Evolutionary conservation across 768 basidiomycete species (phyloP).

Genomic region (Dentipellis sp.): DNA sequence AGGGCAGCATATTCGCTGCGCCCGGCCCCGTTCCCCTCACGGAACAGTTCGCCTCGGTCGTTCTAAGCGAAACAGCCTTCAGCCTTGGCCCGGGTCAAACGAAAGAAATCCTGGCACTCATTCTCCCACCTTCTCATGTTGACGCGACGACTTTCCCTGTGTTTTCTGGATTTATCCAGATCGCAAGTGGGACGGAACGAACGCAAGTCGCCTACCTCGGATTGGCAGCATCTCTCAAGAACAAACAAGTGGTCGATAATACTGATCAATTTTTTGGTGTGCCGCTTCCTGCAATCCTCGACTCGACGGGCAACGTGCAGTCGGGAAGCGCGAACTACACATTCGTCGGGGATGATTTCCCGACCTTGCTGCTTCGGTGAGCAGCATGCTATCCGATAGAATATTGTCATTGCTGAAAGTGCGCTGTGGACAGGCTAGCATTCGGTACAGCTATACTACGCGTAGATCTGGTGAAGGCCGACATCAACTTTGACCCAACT

Average conservation of each 20-base stretch:
- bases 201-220: constrained; percentile 41
- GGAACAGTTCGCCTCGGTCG: constrained; percentile 33
- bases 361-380: constrained; percentile 31
- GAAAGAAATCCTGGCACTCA: constrained; percentile 30
- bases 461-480: constrained; percentile 37
- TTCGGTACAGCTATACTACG: constrained; percentile 42
- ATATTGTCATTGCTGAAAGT: neutral
- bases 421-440: constrained; percentile 23
- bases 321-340: constrained; percentile 34
- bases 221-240: constrained; percentile 30
- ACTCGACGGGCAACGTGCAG: constrained; percentile 33
- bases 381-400: neutral
- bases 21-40: constrained; percentile 44
- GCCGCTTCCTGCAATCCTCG: constrained; percentile 32
- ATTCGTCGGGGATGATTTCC: constrained; percentile 32
- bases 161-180: constrained; percentile 48
- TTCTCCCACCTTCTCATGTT: constrained; percentile 37
- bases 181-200: constrained; percentile 25
- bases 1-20: constrained; percentile 33
- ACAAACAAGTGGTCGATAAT: constrained; percentile 43
- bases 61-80: constrained; percentile 34
- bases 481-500: constrained; percentile 31
- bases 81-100: constrained; percentile 35
- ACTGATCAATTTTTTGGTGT: constrained; percentile 39
- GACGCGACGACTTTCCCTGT: constrained; percentile 40